Evolutionary conservation across 768 basidiomycete genomes (phyloP).

Genomic region (Suillus brevipes): DNA sequence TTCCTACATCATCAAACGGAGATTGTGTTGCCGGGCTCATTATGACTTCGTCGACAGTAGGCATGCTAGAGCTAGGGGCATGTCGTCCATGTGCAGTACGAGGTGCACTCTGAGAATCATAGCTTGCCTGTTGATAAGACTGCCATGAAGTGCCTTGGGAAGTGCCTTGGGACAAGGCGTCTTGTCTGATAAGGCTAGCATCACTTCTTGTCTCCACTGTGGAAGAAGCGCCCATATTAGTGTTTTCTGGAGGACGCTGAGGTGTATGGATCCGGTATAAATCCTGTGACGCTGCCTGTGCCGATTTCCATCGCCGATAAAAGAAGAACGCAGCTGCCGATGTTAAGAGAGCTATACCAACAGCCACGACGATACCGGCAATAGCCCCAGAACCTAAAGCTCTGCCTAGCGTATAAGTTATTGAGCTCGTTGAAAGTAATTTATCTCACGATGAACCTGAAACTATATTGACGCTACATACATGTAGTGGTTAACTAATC

Average conservation of each 20-base stretch:
- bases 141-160: conserved; percentile 8
- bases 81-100: neutral
- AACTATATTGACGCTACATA: neutral
- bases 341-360: conserved; percentile 14
- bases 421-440: neutral
- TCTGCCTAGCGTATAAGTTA: conserved; percentile 12
- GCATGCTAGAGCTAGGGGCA: conserved; percentile 4
- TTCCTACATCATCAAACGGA: conserved; percentile 20
- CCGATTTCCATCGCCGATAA: conserved; percentile 31
- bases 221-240: conserved; percentile 21
- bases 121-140: conserved; percentile 12
- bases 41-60: conserved; percentile 9
- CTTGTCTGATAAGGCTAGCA: conserved; percentile 13
- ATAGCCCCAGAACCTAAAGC: conserved; percentile 24
- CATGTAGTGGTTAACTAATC: neutral
- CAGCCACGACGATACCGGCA: conserved; percentile 23
- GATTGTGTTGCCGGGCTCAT: conserved; percentile 5
- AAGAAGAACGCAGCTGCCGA: conserved; percentile 23
- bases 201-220: conserved; percentile 21
- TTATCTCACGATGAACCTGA: conserved; percentile 19
- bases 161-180: neutral
- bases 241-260: conserved; percentile 2
- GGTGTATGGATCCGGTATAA: conserved; percentile 14
- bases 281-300: conserved; percentile 16
- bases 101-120: conserved; percentile 1